These are phyloP conservation scores for Tylopilus vinaceipallidus DNA, from an alignment of 768 basidiomycete species.

Conservation along the genomic window DNA sequence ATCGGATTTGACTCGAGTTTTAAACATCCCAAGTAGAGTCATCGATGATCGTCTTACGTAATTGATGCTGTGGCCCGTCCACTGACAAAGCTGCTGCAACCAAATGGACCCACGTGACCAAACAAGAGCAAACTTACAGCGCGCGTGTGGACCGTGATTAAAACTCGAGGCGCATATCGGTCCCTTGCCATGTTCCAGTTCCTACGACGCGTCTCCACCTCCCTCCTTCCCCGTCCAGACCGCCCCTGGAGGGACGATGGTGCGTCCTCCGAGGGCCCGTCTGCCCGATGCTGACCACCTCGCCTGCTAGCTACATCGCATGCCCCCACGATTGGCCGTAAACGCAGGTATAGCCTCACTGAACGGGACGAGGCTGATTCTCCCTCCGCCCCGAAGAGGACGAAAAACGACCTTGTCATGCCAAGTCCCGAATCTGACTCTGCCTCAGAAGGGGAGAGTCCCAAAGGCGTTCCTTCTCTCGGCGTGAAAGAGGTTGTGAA, in stretches of 20 bases:
- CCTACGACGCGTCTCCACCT: slow-evolving; percentile 67
- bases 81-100: background rate
- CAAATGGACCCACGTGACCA: slow-evolving; percentile 9
- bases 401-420: slow-evolving; percentile 24
- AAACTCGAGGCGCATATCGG: slow-evolving; percentile 5
- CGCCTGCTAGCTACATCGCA: slow-evolving; percentile 61
- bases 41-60: slow-evolving; percentile 9
- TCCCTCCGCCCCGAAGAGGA: slow-evolving; percentile 33
- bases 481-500: slow-evolving; percentile 70
- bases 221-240: slow-evolving; percentile 67
- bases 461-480: slow-evolving; percentile 7
- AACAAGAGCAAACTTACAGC: slow-evolving; percentile 26
- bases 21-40: too few species aligned
- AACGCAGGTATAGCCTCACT: slow-evolving; percentile 59
- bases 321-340: slow-evolving; percentile 65
- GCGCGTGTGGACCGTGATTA: background rate
- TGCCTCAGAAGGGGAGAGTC: slow-evolving; percentile 15
- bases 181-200: slow-evolving; percentile 54
- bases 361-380: slow-evolving; percentile 38
- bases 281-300: slow-evolving; percentile 9
- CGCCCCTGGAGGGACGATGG: slow-evolving; percentile 78
- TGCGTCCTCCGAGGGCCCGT: slow-evolving; percentile 35
- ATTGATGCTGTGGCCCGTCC: background rate
- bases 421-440: slow-evolving; percentile 28
- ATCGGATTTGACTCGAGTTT: background rate